Evolutionary conservation across 805 yeast species (phyloP).

Genomic region (Starmerella vaccinii): DNA sequence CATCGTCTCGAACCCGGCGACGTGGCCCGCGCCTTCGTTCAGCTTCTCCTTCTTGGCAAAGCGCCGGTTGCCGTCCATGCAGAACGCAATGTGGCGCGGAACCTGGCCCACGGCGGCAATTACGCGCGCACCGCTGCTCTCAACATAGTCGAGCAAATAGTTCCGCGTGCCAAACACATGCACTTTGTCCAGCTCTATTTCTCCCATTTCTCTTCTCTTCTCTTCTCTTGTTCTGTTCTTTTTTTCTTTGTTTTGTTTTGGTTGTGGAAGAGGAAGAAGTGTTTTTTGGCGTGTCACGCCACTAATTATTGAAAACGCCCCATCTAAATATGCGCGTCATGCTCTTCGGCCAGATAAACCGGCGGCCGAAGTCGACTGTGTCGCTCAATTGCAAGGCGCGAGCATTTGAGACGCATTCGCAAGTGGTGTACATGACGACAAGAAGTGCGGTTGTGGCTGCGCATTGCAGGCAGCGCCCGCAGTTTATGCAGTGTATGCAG

Average conservation of each 20-base stretch:
- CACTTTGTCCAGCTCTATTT: background rate
- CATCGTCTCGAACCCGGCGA: conserved; percentile 72
- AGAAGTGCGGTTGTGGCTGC: too few species aligned
- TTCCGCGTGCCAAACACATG: background rate
- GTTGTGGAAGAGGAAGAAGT: too few species aligned
- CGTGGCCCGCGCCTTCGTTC: conserved; percentile 81
- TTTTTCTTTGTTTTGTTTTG: background rate
- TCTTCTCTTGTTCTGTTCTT: background rate
- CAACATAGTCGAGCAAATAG: background rate
- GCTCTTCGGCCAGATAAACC: too few species aligned
- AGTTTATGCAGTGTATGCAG: too few species aligned
- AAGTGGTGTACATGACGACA: too few species aligned
- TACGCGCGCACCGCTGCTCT: conserved; percentile 7
- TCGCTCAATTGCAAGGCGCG: too few species aligned
- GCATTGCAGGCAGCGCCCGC: too few species aligned
- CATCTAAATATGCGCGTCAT: too few species aligned
- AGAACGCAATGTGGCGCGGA: conserved; percentile 83
- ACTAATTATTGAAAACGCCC: too few species aligned
- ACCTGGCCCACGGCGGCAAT: conserved; percentile 36
- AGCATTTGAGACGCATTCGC: too few species aligned
- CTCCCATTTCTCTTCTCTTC: background rate
- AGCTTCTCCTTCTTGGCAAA: conserved; percentile 61
- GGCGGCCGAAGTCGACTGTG: too few species aligned
- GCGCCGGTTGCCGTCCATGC: conserved; percentile 96
- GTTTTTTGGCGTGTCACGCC: too few species aligned